Evolutionary conservation across 352 stramenopile genomes (phyloP).

Genomic region (Thraustotheca clavata): DNA sequence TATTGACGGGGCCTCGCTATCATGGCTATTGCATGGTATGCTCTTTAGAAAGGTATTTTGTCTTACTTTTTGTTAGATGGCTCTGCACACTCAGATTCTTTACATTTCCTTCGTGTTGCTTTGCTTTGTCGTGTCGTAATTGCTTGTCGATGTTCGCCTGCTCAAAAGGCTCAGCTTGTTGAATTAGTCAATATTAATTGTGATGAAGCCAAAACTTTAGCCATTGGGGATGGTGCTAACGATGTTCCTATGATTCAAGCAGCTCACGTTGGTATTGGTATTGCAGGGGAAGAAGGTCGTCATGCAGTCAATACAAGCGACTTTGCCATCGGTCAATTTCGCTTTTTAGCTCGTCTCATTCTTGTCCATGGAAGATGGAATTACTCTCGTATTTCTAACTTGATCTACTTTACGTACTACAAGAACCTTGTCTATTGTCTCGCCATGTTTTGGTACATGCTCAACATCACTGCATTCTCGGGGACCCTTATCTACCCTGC

Average conservation of each 20-base stretch:
- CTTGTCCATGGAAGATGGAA: slow-evolving; percentile 81
- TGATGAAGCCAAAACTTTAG: slow-evolving; percentile 71
- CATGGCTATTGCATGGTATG: slow-evolving; percentile 2
- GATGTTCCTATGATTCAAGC: slow-evolving; percentile 89
- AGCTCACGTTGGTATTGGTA: slow-evolving; percentile 84
- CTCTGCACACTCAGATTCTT: background rate
- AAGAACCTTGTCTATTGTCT: slow-evolving; percentile 90
- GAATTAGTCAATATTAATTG: slow-evolving; percentile 90
- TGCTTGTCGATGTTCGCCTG: slow-evolving; percentile 95
- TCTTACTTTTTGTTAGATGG: background rate
- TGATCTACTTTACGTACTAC: slow-evolving; percentile 89
- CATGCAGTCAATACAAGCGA: slow-evolving; percentile 89
- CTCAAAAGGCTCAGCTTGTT: slow-evolving; percentile 97
- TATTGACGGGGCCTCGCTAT: slow-evolving; percentile 82
- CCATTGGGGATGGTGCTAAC: slow-evolving; percentile 88
- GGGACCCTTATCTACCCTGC: slow-evolving; percentile 81
- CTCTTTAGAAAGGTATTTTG: background rate
- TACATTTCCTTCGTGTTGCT: slow-evolving; percentile 74
- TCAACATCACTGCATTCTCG: slow-evolving; percentile 86
- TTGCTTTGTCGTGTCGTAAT: slow-evolving; percentile 94
- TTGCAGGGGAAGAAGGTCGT: slow-evolving; percentile 97
- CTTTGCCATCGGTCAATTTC: slow-evolving; percentile 78
- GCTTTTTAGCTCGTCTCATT: slow-evolving; percentile 63
- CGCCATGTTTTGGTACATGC: slow-evolving; percentile 85
- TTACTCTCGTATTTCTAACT: slow-evolving; percentile 73